Percentiles rank a stretch among this genome's conserved stretches.
Conservation (phyloP, 2,329 filamentous ascomycete genomes). For the Claviceps sp. region DNA sequence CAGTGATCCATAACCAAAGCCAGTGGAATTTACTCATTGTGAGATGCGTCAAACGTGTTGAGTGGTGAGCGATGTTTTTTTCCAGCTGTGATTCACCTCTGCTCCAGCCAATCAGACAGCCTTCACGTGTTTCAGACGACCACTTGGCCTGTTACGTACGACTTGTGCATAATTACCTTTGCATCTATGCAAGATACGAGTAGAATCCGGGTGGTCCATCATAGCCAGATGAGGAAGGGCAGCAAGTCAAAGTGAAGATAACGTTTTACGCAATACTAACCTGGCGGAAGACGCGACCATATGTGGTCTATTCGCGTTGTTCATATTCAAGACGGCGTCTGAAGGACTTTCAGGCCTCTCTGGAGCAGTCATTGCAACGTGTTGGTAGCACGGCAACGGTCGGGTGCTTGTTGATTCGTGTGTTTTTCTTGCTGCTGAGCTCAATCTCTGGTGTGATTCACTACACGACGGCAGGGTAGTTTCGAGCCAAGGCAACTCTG, state of each 20-base stretch:
- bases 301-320: neutral
- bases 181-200: neutral
- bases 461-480: constrained; percentile 19
- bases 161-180: neutral
- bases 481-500: constrained; percentile 26
- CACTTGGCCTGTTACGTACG: neutral
- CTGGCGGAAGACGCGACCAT: constrained; percentile 1
- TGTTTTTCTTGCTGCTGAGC: constrained; percentile 1
- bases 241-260: neutral
- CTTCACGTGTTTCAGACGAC: constrained; percentile 2
- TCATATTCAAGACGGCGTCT: constrained; percentile 14
- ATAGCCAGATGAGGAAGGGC: neutral
- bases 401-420: neutral
- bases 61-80: neutral
- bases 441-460: constrained; percentile 8
- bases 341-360: constrained; percentile 10
- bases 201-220: neutral
- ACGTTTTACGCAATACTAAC: constrained; percentile 3
- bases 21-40: neutral
- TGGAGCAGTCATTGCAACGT: neutral
- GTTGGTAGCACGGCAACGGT: neutral
- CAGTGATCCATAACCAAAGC: neutral
- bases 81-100: constrained; percentile 4
- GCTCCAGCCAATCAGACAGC: neutral
- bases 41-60: neutral